phyloP scores from a whole-genome alignment of 2,329 filamentous ascomycete species.

The Xylariales sp. region DNA sequence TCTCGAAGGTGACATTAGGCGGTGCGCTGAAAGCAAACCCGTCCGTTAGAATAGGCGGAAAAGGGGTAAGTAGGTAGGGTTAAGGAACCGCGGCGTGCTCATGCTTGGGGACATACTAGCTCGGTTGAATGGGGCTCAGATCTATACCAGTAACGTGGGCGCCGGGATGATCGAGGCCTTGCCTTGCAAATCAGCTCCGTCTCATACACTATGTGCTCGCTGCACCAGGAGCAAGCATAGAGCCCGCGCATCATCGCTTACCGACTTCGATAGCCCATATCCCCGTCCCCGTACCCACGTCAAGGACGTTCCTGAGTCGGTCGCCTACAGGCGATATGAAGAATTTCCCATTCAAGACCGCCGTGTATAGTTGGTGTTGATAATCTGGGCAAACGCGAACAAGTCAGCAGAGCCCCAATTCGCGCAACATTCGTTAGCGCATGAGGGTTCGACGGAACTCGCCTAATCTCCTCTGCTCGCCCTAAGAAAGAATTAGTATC shows the following conservation, averaged over 20 bases:
- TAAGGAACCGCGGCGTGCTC: not conserved
- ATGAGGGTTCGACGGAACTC: not conserved
- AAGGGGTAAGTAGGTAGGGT: not conserved
- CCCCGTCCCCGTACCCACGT: conserved; percentile 42
- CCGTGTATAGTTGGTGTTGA: conserved; percentile 44
- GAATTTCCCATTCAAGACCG: conserved; percentile 41
- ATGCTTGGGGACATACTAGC: conserved; percentile 33
- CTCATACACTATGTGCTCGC: not conserved
- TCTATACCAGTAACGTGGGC: conserved; percentile 40
- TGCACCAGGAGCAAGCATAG: not conserved
- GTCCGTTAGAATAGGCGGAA: conserved; percentile 24
- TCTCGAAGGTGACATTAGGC: conserved; percentile 45
- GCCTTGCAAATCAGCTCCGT: conserved; percentile 4
- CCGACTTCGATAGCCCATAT: conserved; percentile 44
- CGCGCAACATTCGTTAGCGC: no score
- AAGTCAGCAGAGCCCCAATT: not conserved
- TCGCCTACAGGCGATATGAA: conserved; percentile 40
- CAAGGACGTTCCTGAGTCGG: conserved; percentile 33
- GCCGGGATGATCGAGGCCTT: conserved; percentile 41
- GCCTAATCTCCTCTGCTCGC: conserved; percentile 44
- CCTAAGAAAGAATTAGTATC: conserved; percentile 25
- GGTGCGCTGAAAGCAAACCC: conserved; percentile 33
- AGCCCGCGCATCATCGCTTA: conserved; percentile 16
- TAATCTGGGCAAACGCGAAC: conserved; percentile 36
- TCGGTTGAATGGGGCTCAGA: conserved; percentile 44